phyloP scores from a whole-genome alignment of 2,329 filamentous ascomycete genomes.

The Elsinoe perseae region DNA sequence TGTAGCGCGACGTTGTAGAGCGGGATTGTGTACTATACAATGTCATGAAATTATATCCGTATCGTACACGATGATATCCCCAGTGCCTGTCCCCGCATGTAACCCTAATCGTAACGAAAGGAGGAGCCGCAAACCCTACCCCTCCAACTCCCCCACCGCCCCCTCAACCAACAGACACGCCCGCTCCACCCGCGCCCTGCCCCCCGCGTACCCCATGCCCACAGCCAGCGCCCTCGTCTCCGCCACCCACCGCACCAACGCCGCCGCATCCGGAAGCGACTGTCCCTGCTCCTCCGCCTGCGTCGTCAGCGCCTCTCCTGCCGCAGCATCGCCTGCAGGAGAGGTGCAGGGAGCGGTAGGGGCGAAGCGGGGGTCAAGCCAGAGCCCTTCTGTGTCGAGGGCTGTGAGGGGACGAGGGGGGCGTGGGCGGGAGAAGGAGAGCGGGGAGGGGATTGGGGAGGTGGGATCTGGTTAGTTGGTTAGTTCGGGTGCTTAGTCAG shows the following conservation, averaged over 20 bases:
- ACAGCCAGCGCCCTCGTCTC: background rate
- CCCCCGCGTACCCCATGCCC: background rate
- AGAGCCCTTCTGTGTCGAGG: background rate
- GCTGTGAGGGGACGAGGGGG: background rate
- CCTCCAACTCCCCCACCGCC: background rate
- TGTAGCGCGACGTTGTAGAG: slow-evolving; percentile 12
- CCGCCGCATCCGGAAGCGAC: background rate
- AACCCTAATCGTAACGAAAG: too few species aligned
- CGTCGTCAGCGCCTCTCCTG: background rate
- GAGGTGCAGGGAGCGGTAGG: background rate
- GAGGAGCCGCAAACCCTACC: too few species aligned
- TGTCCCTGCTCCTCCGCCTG: background rate
- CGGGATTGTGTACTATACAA: background rate
- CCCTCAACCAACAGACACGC: slow-evolving; percentile 6
- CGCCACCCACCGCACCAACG: background rate
- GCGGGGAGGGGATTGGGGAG: slow-evolving; percentile 23
- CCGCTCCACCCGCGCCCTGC: background rate
- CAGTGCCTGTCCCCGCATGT: background rate
- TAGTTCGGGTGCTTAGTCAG: background rate
- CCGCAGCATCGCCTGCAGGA: background rate
- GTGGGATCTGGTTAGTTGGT: slow-evolving; percentile 15
- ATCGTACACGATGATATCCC: background rate
- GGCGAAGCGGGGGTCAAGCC: background rate
- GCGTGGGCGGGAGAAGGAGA: slow-evolving; percentile 24
- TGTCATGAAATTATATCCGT: background rate